These are phyloP conservation scores for Cercophora samala DNA, from an alignment of 495 filamentous ascomycete genomes.

Conservation along the genomic window DNA sequence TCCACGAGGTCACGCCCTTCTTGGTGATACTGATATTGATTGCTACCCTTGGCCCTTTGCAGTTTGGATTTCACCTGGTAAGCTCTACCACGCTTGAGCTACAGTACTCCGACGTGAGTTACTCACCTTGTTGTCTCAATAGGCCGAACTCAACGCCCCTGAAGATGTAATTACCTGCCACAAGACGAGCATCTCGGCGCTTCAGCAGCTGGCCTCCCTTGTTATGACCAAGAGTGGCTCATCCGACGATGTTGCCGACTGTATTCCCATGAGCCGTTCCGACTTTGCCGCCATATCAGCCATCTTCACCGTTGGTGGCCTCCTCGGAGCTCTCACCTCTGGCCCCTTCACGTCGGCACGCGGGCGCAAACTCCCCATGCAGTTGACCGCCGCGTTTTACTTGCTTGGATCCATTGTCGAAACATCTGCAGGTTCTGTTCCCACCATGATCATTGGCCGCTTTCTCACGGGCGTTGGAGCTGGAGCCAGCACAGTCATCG, in stretches of 20 bases:
- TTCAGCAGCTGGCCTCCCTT: slow-evolving; percentile 31
- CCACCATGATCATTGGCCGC: slow-evolving; percentile 65
- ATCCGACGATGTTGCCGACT: slow-evolving; percentile 57
- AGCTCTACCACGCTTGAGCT: slow-evolving; percentile 17
- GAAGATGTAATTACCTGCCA: slow-evolving; percentile 84
- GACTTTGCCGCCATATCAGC: slow-evolving; percentile 80
- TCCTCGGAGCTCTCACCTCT: slow-evolving; percentile 74
- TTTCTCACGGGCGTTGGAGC: slow-evolving; percentile 79
- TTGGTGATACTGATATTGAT: slow-evolving; percentile 62
- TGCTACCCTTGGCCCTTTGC: slow-evolving; percentile 73
- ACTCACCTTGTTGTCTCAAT: slow-evolving; percentile 24
- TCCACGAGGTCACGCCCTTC: slow-evolving; percentile 57
- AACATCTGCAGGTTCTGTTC: slow-evolving; percentile 63
- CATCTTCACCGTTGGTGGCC: slow-evolving; percentile 86
- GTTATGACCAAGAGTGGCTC: slow-evolving; percentile 18
- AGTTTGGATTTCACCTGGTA: slow-evolving; percentile 94
- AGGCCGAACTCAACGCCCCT: slow-evolving; percentile 95
- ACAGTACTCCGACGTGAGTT: neutral
- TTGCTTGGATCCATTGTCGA: slow-evolving; percentile 71
- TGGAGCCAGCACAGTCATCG: slow-evolving; percentile 85
- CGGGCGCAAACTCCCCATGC: slow-evolving; percentile 71
- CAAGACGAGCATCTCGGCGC: slow-evolving; percentile 53
- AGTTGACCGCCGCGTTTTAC: slow-evolving; percentile 70
- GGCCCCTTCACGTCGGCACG: slow-evolving; percentile 68
- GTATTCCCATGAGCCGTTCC: slow-evolving; percentile 74